phyloP scores from a whole-genome alignment of 768 basidiomycete species.

The Pleurotus platypus region DNA sequence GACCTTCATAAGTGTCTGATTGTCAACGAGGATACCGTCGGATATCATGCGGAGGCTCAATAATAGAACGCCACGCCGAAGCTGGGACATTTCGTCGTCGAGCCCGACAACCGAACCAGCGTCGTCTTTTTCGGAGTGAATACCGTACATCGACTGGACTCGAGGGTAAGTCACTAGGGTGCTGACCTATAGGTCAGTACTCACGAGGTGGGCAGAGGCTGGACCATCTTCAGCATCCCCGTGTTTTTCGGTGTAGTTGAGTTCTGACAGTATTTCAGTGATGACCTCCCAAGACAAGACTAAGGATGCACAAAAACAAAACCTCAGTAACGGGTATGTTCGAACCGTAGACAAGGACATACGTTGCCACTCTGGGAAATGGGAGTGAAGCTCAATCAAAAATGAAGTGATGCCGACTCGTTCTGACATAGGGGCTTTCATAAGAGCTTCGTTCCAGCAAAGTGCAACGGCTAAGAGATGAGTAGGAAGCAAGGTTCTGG shows the following conservation, averaged over 20 bases:
- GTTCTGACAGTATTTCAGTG: constrained; percentile 54
- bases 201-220: constrained; percentile 37
- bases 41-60: constrained; percentile 66
- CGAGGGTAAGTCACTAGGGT: not conserved
- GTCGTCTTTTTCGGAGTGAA: constrained; percentile 25
- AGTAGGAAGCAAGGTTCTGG: constrained; percentile 57
- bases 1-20: constrained; percentile 52
- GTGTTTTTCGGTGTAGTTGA: constrained; percentile 39
- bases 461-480: constrained; percentile 63
- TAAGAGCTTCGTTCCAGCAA: constrained; percentile 65
- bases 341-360: constrained; percentile 6
- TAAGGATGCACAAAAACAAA: constrained; percentile 18
- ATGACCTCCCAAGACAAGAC: constrained; percentile 67
- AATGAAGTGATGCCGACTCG: constrained; percentile 58
- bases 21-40: constrained; percentile 54
- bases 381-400: constrained; percentile 62
- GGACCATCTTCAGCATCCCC: constrained; percentile 35
- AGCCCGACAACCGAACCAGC: constrained; percentile 13
- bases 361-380: constrained; percentile 71
- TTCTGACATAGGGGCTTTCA: constrained; percentile 52
- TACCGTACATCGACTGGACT: constrained; percentile 41
- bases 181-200: constrained; percentile 10
- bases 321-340: not conserved
- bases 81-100: constrained; percentile 44
- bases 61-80: constrained; percentile 47